A percentile compares a stretch with the other conserved stretches of the same genome.
phyloP scores from a whole-genome alignment of 257 asterid species.

The Solanum pimpinellifolium region DNA sequence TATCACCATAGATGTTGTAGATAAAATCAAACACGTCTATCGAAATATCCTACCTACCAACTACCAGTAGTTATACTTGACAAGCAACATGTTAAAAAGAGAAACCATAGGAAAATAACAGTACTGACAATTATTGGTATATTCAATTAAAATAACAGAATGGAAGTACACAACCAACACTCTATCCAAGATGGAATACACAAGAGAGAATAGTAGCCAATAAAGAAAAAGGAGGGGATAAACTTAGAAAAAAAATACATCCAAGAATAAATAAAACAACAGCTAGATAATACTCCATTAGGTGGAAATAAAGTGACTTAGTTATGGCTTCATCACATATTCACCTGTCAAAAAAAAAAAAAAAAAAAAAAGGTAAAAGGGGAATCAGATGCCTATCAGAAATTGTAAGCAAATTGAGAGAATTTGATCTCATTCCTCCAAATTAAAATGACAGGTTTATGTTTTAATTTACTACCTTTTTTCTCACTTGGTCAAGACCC shows the following conservation, averaged over 20 bases:
- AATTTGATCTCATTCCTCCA: background rate
- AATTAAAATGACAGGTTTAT: background rate
- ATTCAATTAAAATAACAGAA: background rate
- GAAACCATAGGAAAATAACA: background rate
- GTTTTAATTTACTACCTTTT: background rate
- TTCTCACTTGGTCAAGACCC: constrained; percentile 7
- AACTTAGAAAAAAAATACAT: background rate
- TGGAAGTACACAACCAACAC: background rate
- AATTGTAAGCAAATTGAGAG: background rate
- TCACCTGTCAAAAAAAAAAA: background rate
- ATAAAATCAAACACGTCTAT: background rate
- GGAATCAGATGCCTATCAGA: background rate
- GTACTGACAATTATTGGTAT: background rate
- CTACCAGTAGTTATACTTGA: background rate
- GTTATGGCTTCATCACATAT: background rate
- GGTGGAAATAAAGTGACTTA: background rate
- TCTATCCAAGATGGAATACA: background rate
- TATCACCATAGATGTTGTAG: background rate
- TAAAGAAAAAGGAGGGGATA: background rate
- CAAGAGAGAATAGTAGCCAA: background rate
- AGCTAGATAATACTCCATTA: background rate
- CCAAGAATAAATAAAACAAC: background rate
- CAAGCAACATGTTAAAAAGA: background rate
- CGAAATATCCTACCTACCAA: background rate
- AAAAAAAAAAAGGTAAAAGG: background rate